These are phyloP conservation scores for Chytriomyces sp. DNA, from an alignment of 192 early-diverging fungal genomes.

Conservation along the genomic window DNA sequence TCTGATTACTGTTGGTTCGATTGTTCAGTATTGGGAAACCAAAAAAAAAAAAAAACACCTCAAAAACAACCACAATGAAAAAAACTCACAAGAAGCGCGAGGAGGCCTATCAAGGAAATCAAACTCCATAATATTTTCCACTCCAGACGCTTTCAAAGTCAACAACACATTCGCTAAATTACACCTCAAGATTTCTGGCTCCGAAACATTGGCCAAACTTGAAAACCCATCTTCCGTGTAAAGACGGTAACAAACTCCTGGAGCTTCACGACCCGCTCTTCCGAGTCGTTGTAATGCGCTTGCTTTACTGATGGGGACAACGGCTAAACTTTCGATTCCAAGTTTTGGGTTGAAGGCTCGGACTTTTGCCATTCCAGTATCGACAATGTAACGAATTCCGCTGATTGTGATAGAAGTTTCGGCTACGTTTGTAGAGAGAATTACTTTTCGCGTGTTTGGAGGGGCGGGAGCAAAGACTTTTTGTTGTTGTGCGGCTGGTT, in stretches of 20 bases:
- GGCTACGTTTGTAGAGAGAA: constrained; percentile 97
- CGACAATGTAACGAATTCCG: constrained; percentile 93
- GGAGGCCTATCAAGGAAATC: constrained; percentile 95
- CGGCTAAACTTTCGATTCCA: constrained; percentile 81
- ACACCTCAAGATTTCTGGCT: constrained; percentile 94
- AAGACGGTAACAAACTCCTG: constrained; percentile 89
- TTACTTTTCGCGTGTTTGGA: constrained; percentile 83
- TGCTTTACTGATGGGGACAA: constrained; percentile 89
- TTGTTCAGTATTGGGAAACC: neutral
- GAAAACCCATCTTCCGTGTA: constrained; percentile 86
- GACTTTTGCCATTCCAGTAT: constrained; percentile 91
- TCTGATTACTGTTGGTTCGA: constrained; percentile 59
- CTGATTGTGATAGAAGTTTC: constrained; percentile 97
- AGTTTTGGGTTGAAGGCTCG: constrained; percentile 87
- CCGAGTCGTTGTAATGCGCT: constrained; percentile 90
- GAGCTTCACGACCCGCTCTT: constrained; percentile 94
- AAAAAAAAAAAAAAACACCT: constrained; percentile 18
- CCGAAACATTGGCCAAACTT: constrained; percentile 74
- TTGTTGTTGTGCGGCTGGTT: constrained; percentile 87
- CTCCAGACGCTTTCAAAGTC: constrained; percentile 88
- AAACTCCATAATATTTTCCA: constrained; percentile 86
- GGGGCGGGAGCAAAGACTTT: constrained; percentile 90
- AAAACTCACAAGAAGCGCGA: constrained; percentile 58
- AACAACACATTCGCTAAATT: constrained; percentile 86
- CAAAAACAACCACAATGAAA: neutral